Evolutionary conservation across 768 basidiomycete genomes (phyloP), one percentile per base, ranked within the genome.

Genomic region (Termitomyces sp.): DNA sequence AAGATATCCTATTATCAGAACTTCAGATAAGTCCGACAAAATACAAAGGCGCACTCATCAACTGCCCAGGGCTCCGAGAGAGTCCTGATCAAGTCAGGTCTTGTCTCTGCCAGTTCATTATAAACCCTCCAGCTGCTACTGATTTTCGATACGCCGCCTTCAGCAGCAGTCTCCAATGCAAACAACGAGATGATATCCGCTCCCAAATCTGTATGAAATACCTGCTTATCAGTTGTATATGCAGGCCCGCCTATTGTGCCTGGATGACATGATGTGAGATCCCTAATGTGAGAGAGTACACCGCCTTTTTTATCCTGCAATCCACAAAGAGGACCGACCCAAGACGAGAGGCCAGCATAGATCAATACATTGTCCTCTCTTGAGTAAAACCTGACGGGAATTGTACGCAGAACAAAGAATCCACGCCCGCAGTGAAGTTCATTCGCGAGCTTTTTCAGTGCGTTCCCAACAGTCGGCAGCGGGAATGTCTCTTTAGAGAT

Each of bases 141-240:
- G 56, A 82, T 76, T 47, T 78, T 74, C 10, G 80, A 80, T n/a
- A 72, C 74, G 4, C 81, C 81, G 6, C 81, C 80, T 54, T 78
- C 74, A 20, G 73, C 76, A 5, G 81, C 78, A 8, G 70, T 71
- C 60, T 80, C 74, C 53, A 81, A 70, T 1, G 79, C 76, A 52
- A 80, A 74, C 9, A 81, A 68, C 2, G 77, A 60, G 10, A 68
- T 53, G 52, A 69, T 55, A 47, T 69, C 69, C 11, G 60, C 59
- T 4, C 66, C 67, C 12, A 37, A 58, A 42, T 69, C 69, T 14
- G 69, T 70, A 53, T 71, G 70, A 54, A 68, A 71, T 9, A 68
- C 68, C 38, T 71, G 70, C 38, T 68, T 66, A 49, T 71, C 70
- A 15, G 67, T 71, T 1, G 70, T 71, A 47, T 71, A 69, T 4